Evolutionary conservation across 2,329 filamentous ascomycete genomes (phyloP).

Genomic region (Claviceps digitariae): DNA sequence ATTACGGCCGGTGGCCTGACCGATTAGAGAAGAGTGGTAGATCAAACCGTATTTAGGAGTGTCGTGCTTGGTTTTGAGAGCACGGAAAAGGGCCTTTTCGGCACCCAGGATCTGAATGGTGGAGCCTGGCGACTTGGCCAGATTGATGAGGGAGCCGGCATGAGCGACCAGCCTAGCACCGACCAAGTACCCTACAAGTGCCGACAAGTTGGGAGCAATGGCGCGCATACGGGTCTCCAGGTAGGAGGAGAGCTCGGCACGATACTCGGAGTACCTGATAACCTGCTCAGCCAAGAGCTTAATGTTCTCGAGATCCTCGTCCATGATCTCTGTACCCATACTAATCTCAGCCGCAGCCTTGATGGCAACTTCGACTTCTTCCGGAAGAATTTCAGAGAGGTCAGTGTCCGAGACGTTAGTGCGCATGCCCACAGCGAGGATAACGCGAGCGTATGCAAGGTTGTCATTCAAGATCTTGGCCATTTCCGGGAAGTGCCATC

Average conservation of each 20-base stretch:
- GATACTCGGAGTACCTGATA: constrained; percentile 81
- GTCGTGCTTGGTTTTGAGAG: constrained; percentile 97
- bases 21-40: constrained; percentile 85
- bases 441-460: constrained; percentile 78
- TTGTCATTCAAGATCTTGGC: constrained; percentile 97
- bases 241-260: constrained; percentile 76
- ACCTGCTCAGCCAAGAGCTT: constrained; percentile 86
- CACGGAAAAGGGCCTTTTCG: constrained; percentile 96
- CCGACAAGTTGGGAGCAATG: constrained; percentile 89
- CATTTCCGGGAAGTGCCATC: constrained; percentile 98
- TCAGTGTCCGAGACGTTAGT: constrained; percentile 64
- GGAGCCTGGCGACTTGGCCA: constrained; percentile 88
- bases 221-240: constrained; percentile 89
- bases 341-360: constrained; percentile 93
- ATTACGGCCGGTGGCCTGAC: constrained; percentile 93
- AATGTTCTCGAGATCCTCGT: constrained; percentile 88
- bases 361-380: constrained; percentile 83
- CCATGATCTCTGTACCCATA: constrained; percentile 95
- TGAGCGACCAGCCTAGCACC: constrained; percentile 92
- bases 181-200: constrained; percentile 83
- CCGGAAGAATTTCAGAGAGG: constrained; percentile 80
- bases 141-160: constrained; percentile 82
- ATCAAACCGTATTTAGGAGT: constrained; percentile 97
- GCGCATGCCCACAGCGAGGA: constrained; percentile 80
- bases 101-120: constrained; percentile 97